Conservation (phyloP, 2,329 filamentous ascomycete species). For the Xylaria sp. region DNA sequence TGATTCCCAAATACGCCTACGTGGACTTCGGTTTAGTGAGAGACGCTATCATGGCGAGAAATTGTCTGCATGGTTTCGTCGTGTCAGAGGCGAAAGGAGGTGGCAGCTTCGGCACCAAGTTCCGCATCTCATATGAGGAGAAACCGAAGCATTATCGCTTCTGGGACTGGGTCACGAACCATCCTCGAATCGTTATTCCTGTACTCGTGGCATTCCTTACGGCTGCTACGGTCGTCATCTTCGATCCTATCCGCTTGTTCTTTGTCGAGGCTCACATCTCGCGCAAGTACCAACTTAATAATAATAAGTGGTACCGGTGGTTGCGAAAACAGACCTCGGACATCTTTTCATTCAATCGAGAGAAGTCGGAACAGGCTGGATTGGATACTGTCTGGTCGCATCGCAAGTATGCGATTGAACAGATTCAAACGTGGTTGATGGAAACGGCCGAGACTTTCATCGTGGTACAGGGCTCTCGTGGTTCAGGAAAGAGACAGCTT, state of each 20-base stretch:
- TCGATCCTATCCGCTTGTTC: slow-evolving; percentile 90
- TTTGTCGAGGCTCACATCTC: slow-evolving; percentile 88
- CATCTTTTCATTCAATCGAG: slow-evolving; percentile 54
- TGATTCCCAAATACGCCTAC: slow-evolving; percentile 71
- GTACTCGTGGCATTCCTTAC: slow-evolving; percentile 74
- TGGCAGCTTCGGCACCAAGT: slow-evolving; percentile 66
- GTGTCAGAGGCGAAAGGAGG: slow-evolving; percentile 65
- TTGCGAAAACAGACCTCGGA: slow-evolving; percentile 67
- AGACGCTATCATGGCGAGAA: slow-evolving; percentile 81
- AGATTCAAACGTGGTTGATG: slow-evolving; percentile 78
- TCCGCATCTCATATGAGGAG: slow-evolving; percentile 80
- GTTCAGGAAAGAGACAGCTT: slow-evolving; percentile 84
- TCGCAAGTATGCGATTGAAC: slow-evolving; percentile 72
- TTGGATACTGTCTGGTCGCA: slow-evolving; percentile 84
- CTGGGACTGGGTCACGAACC: slow-evolving; percentile 79
- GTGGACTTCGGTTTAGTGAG: slow-evolving; percentile 70
- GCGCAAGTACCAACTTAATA: slow-evolving; percentile 64
- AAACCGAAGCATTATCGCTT: slow-evolving; percentile 72
- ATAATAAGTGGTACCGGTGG: slow-evolving; percentile 74
- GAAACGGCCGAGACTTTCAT: slow-evolving; percentile 90
- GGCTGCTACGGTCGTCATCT: slow-evolving; percentile 77
- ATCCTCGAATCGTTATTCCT: slow-evolving; percentile 85
- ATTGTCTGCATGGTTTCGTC: slow-evolving; percentile 82
- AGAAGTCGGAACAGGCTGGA: slow-evolving; percentile 59
- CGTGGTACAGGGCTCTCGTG: slow-evolving; percentile 85